A percentile compares a stretch with the other conserved stretches of the same genome.
These are phyloP conservation scores for Choiromyces venosus DNA, from an alignment of 495 filamentous ascomycete species.

Conservation along the genomic window DNA sequence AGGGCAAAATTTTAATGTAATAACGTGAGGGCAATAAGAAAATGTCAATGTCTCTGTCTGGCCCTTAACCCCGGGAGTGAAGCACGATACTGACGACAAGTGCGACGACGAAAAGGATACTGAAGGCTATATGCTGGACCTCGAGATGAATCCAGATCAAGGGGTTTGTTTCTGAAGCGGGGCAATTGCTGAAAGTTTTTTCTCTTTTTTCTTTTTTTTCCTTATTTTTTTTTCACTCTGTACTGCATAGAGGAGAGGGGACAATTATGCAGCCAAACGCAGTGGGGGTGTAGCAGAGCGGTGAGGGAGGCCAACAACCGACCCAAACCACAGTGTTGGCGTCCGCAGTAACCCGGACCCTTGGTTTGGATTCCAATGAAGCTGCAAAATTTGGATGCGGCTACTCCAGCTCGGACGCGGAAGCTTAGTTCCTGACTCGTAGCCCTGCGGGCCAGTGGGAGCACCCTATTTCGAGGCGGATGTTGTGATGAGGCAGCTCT, in stretches of 20 bases:
- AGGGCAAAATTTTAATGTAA: neutral
- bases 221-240: neutral
- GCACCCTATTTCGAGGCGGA: neutral
- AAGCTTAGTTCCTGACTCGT: constrained; percentile 20
- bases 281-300: constrained; percentile 10
- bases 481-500: neutral
- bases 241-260: constrained; percentile 1
- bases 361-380: constrained; percentile 24
- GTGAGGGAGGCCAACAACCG: constrained; percentile 12
- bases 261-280: neutral
- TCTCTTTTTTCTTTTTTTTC: neutral
- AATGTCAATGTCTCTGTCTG: neutral
- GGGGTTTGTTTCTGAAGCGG: neutral
- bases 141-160: neutral
- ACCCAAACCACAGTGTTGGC: constrained; percentile 33
- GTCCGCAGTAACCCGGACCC: constrained; percentile 23
- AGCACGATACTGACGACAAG: neutral
- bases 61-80: neutral
- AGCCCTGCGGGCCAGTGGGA: neutral
- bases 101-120: neutral
- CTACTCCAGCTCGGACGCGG: constrained; percentile 15
- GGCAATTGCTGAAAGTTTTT: constrained; percentile 3
- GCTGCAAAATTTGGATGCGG: constrained; percentile 25
- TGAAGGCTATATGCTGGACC: neutral
- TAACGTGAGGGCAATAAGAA: neutral